A percentile compares a stretch with the other conserved stretches of the same genome.
Conservation (phyloP, 176 grass and related monocot species). For the Bromus sterilis region DNA sequence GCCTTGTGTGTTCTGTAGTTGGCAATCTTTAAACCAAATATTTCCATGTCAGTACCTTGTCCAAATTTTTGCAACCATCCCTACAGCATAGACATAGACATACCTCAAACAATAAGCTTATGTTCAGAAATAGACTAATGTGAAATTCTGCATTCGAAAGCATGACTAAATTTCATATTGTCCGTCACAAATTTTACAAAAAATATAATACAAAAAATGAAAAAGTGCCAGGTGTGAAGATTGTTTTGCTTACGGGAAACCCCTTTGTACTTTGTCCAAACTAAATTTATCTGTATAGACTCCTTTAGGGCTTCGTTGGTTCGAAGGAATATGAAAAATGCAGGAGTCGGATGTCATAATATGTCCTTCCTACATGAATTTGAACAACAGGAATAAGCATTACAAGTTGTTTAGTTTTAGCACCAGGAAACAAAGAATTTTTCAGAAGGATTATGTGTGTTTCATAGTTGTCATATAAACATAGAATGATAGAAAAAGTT, state of each 20-base stretch:
- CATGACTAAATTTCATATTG: background rate
- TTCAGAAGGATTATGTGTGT: background rate
- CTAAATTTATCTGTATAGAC: background rate
- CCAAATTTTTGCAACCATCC: slow-evolving; percentile 10
- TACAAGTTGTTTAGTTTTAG: background rate
- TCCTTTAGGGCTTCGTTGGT: background rate
- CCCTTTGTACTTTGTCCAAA: background rate
- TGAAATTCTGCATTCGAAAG: background rate
- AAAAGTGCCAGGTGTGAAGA: background rate
- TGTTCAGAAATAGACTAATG: background rate
- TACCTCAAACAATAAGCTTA: background rate
- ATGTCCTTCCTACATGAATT: background rate
- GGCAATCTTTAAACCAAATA: slow-evolving; percentile 2
- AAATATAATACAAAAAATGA: background rate
- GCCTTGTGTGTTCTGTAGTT: background rate
- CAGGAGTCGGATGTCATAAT: background rate
- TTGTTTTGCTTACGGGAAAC: background rate
- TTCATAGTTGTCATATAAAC: background rate
- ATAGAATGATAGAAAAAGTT: background rate
- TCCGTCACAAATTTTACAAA: background rate
- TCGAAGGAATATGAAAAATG: background rate
- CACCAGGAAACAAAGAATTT: background rate
- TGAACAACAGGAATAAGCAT: background rate
- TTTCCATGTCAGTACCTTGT: background rate
- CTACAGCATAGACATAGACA: slow-evolving; percentile 3